A percentile compares a stretch with the other conserved stretches of the same genome.
These are phyloP conservation scores for Tulasnella sp. DNA, from an alignment of 768 basidiomycete species.

Conservation along the genomic window DNA sequence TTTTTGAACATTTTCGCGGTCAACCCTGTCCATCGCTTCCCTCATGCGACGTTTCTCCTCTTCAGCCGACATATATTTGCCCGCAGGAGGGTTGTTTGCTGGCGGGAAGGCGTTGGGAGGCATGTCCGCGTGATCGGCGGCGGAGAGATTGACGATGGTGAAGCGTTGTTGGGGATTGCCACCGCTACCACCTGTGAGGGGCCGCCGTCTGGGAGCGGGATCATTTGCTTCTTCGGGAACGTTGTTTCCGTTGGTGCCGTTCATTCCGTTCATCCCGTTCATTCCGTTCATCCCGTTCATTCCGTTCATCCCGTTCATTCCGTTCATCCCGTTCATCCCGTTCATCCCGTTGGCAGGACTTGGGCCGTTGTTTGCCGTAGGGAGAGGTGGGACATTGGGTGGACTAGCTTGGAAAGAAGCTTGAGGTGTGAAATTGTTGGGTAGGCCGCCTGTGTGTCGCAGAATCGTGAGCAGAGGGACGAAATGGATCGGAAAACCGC, in stretches of 20 bases:
- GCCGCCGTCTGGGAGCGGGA: background rate
- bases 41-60: slow-evolving; percentile 51
- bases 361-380: background rate
- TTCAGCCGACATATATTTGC: slow-evolving; percentile 47
- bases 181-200: slow-evolving; percentile 1
- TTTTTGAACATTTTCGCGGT: background rate
- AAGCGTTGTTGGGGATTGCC: slow-evolving; percentile 43
- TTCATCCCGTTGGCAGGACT: background rate
- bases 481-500: background rate
- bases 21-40: slow-evolving; percentile 30
- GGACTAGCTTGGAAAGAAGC: slow-evolving; percentile 15
- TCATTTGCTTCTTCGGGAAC: background rate
- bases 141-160: slow-evolving; percentile 51
- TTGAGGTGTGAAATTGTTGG: background rate
- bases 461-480: background rate
- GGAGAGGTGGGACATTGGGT: background rate
- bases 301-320: background rate
- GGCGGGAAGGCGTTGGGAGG: background rate
- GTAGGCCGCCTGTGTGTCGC: background rate
- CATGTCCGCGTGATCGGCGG: slow-evolving; percentile 41
- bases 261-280: background rate
- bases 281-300: background rate
- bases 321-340: background rate
- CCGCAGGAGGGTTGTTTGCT: background rate
- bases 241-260: background rate